Evolutionary conservation across 306 rosid species (phyloP), one percentile per base, ranked within the genome.

Genomic region (Inga leiocalycina): DNA sequence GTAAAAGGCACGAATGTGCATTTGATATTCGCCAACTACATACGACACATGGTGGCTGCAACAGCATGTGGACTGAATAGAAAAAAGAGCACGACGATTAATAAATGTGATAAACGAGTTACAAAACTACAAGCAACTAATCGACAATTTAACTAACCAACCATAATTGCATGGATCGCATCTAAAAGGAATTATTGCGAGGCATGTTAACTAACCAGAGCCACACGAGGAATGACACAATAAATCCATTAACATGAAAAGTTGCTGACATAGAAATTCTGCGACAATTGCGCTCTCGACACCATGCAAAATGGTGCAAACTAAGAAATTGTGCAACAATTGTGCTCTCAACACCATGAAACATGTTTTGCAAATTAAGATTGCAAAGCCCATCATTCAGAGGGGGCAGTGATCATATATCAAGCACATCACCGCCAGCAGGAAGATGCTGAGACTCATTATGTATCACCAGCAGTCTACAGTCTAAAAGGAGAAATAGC

Each of bases 171-270:
- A 16, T 20, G 11, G 64, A 67, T 32, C 0, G 71, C 37, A 4
- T 44, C n/a, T 6, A 13, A 5, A 44, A 22, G 22, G 11, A 41
- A 76, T 52, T 43, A 34, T 52, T 20, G 13, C 30, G 8, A 59
- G n/a, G 45, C 77, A 69, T 14, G 61, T 3, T 57, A 54, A 69
- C 74, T 57, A 54, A 69, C 67, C 52, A 48, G 10, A 15, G 70
- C 65, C 14, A 32, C 46, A 43, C 48, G 24, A 20, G 11, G n/a
- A n/a, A 17, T 10, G 76, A 32, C 61, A 66, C 41, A 37, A 59
- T 76, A 71, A 45, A 11, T 46, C 57, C 74, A 49, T 70, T 57
- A 80, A 56, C 81, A 51, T 74, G n/a, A n/a, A 45, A 64, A 4
- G 54, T 67, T 61, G 44, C 71, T 17, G 56, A 43, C 57, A 75